A percentile compares a stretch with the other conserved stretches of the same genome.
Conservation (phyloP, 352 stramenopile species). For the Phytophthora constricta region DNA sequence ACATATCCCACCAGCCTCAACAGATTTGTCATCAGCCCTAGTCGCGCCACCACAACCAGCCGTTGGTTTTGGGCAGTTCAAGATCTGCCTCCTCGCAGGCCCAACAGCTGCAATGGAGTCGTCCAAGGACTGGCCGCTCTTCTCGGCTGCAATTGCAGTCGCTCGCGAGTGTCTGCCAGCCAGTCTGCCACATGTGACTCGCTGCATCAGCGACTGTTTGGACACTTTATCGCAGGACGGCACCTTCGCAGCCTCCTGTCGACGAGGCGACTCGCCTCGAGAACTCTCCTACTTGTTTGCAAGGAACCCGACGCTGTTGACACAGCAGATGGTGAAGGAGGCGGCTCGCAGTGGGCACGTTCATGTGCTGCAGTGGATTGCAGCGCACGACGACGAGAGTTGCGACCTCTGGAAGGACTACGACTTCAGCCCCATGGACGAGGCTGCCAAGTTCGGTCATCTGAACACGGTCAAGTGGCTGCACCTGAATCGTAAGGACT, state of each 20-base stretch:
- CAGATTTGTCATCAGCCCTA: constrained; percentile 7
- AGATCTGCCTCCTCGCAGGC: constrained; percentile 9
- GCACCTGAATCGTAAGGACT: constrained; percentile 17
- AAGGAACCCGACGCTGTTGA: constrained; percentile 21
- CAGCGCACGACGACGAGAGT: constrained; percentile 9
- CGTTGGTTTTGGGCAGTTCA: constrained; percentile 16
- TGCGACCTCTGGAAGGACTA: constrained; percentile 25
- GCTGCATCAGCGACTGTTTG: constrained; percentile 22
- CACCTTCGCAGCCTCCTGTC: constrained; percentile 18
- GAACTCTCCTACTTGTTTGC: constrained; percentile 25
- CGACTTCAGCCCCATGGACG: constrained; percentile 38
- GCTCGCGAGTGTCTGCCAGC: constrained; percentile 27
- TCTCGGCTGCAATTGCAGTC: constrained; percentile 19
- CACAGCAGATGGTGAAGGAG: constrained; percentile 23
- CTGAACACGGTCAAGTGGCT: constrained; percentile 26
- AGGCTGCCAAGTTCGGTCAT: constrained; percentile 28
- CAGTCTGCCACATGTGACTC: constrained; percentile 23
- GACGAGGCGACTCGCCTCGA: constrained; percentile 20
- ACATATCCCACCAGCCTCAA: constrained; percentile 9
- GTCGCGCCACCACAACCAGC: constrained; percentile 23
- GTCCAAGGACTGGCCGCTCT: constrained; percentile 22
- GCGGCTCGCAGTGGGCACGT: constrained; percentile 18
- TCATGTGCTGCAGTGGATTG: constrained; percentile 35
- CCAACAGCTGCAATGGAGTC: neutral
- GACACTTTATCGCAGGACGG: constrained; percentile 17